Evolutionary conservation across 768 basidiomycete species (phyloP), one percentile per base, ranked within the genome.

Genomic region (Mycena maculata): DNA sequence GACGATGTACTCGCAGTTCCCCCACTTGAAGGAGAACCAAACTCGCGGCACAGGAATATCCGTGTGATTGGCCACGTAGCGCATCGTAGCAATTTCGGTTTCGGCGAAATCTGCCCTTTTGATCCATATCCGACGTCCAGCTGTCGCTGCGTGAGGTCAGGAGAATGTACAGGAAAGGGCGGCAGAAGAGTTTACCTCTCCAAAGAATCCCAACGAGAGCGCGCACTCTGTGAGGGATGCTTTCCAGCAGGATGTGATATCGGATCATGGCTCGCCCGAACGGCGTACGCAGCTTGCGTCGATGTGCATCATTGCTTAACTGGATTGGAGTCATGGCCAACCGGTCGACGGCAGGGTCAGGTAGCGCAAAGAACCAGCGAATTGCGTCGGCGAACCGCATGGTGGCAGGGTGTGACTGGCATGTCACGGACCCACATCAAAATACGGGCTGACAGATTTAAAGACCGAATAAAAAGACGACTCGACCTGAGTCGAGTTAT

Each of bases 111-210:
- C 47, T 60, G 58, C 45, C 12, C 12, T 8, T 49, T 60, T 60
- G 45, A 60, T 60, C 58, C 45, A 60, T 60, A 60, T 31, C 58
- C 76, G 60, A 79, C 82, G 59, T 80, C 82, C n/a, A 72, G 72
- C 8, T 64, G 64, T 71, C 77, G 69, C 80, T 81, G 80, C 79
- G 45, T 65, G 47, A 23, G 25, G 58, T 13, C 30, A 57, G 30
- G 52, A 56, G 25, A 41, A 28, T 56, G 27, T 56, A 42, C 55
- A 56, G 25, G 55, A 44, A 41, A 41, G 55, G 41, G 55, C 55
- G 23, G 41, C 38, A 56, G 23, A 27, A 42, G 38, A 56, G 23
- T 39, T 56, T 44, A 44, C 55, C 55, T 56, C 41, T 56, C 55
- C 55, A 56, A 38, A 49, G 23, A 48, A 60, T 48, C n/a, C 3